Conservation (phyloP, 148 eudicot species). For the Fagopyrum homotropicum region DNA sequence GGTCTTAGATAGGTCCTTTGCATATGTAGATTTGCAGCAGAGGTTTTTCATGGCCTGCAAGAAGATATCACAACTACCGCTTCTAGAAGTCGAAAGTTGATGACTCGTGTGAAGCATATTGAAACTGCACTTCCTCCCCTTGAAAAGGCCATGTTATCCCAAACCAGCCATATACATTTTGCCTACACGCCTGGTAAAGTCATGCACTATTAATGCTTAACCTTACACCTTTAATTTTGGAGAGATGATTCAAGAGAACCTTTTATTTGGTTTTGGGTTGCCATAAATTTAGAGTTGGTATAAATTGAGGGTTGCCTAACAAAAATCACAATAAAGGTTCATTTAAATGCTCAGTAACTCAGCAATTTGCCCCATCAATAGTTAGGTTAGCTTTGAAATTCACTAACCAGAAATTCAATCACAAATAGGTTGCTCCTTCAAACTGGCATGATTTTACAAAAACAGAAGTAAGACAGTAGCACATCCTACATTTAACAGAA, state of each 20-base stretch:
- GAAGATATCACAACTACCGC: conserved; percentile 70
- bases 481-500: no score
- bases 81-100: conserved; percentile 84
- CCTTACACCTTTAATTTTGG: neutral
- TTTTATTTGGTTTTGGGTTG: neutral
- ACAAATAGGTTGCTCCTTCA: no score
- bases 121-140: conserved; percentile 77
- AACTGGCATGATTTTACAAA: no score
- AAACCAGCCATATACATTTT: conserved; percentile 84
- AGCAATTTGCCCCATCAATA: no score
- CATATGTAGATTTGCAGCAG: conserved; percentile 78
- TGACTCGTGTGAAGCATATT: conserved; percentile 59
- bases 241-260: neutral
- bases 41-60: conserved; percentile 86
- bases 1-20: conserved; percentile 12
- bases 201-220: neutral
- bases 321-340: no score
- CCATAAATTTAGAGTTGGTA: no score
- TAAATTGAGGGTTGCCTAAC: no score
- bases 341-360: no score
- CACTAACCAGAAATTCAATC: no score
- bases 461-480: no score
- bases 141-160: conserved; percentile 83
- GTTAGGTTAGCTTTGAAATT: no score
- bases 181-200: conserved; percentile 78